phyloP scores from a whole-genome alignment of 139 green algal genomes.

The Diplosphaera chodatii region DNA sequence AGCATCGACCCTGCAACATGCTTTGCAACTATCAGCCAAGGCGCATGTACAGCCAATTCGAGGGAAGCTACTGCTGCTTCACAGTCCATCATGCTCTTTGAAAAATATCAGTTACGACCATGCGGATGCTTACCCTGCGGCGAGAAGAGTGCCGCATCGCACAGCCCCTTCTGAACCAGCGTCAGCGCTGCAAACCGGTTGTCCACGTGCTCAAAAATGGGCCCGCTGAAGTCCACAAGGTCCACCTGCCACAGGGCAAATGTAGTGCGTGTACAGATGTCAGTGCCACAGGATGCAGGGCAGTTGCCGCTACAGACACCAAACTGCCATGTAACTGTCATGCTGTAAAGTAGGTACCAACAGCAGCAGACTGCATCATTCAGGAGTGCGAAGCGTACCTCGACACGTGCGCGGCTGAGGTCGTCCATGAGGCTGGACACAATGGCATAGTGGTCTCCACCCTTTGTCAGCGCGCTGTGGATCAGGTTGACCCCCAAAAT shows the following conservation, averaged over 20 bases:
- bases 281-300: background rate
- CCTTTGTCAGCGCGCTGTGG: slow-evolving; percentile 25
- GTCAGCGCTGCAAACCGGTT: slow-evolving; percentile 28
- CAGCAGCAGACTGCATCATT: background rate
- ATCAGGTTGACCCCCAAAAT: slow-evolving; percentile 49
- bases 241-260: slow-evolving; percentile 22
- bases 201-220: slow-evolving; percentile 27
- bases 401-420: slow-evolving; percentile 24
- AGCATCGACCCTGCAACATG: slow-evolving; percentile 13
- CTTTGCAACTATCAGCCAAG: background rate
- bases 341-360: too few species aligned
- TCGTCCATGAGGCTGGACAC: slow-evolving; percentile 26
- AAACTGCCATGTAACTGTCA: too few species aligned
- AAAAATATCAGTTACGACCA: too few species aligned
- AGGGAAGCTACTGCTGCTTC: too few species aligned
- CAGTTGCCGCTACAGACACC: too few species aligned
- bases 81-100: too few species aligned
- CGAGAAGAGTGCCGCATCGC: slow-evolving; percentile 38
- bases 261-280: background rate
- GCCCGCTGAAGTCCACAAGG: slow-evolving; percentile 30
- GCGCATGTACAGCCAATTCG: too few species aligned
- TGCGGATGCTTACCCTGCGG: slow-evolving; percentile 10
- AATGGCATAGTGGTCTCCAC: slow-evolving; percentile 13
- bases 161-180: slow-evolving; percentile 34
- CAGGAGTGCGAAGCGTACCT: slow-evolving; percentile 2